Evolutionary conservation across 768 basidiomycete genomes (phyloP).

Genomic region (Phylloporus arenicola): DNA sequence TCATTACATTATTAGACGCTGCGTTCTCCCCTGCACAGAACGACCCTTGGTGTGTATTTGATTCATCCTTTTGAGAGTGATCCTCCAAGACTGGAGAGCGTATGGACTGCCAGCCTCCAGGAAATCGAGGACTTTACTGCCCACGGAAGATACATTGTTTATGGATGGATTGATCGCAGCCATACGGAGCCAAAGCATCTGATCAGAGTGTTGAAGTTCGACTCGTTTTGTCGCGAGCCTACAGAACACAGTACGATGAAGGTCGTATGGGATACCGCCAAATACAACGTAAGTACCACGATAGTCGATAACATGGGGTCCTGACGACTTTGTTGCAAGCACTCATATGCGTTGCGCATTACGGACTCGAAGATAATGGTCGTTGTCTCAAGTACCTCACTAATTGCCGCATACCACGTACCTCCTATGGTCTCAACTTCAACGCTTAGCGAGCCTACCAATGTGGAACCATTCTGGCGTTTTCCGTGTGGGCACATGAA

Average conservation of each 20-base stretch:
- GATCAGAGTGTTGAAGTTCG: conserved; percentile 1
- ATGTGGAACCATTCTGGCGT: conserved; percentile 5
- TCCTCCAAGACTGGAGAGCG: background rate
- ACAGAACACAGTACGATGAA: background rate
- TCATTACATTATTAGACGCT: background rate
- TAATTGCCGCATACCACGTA: conserved; percentile 5
- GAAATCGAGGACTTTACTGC: conserved; percentile 1
- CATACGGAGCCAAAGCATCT: background rate
- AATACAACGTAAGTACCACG: background rate
- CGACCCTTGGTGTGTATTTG: conserved; percentile 1
- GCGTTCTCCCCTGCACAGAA: background rate
- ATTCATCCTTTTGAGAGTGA: background rate
- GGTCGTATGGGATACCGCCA: background rate
- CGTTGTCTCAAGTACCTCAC: background rate
- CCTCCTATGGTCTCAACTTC: background rate
- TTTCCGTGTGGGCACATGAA: conserved; percentile 6
- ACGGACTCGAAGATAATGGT: conserved; percentile 7
- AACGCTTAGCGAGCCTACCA: background rate
- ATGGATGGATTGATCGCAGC: conserved; percentile 7
- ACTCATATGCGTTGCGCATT: conserved; percentile 6
- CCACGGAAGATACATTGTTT: conserved; percentile 3
- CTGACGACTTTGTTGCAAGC: background rate
- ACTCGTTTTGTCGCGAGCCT: background rate
- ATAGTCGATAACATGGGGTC: background rate
- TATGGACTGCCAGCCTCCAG: background rate